A percentile compares a stretch with the other conserved stretches of the same genome.
Evolutionary conservation across 257 asterid genomes (phyloP).

Genomic region (Solanum piurae): DNA sequence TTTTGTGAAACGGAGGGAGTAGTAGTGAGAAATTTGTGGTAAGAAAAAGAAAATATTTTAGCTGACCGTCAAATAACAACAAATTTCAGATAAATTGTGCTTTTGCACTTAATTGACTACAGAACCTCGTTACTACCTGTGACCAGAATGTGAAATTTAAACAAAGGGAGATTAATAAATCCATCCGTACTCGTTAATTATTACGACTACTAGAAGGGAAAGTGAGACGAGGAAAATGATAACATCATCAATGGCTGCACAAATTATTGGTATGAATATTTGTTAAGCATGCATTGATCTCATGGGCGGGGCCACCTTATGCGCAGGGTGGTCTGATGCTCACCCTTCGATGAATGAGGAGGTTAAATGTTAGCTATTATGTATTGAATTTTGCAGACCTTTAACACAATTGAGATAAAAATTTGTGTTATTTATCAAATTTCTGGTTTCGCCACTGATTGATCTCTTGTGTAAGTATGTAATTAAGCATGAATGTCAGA

Average conservation of each 20-base stretch:
- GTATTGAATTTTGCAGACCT: rapidly evolving
- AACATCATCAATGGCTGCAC: neutral
- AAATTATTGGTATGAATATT: neutral
- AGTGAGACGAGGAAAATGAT: neutral
- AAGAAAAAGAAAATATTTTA: neutral
- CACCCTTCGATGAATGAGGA: too few relatives aligned
- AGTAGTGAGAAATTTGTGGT: neutral
- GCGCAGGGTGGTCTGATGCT: too few relatives aligned
- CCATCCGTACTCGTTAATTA: neutral
- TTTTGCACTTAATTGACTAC: neutral
- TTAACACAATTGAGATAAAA: too few relatives aligned
- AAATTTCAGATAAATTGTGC: neutral
- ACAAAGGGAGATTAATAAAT: neutral
- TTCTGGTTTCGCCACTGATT: neutral
- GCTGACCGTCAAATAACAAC: neutral
- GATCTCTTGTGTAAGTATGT: neutral
- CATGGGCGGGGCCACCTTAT: neutral
- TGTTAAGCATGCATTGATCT: neutral
- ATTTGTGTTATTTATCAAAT: neutral
- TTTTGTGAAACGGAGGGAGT: too few relatives aligned
- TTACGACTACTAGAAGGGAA: neutral
- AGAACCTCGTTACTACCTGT: neutral
- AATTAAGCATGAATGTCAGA: neutral
- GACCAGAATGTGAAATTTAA: neutral
- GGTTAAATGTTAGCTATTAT: neutral